phyloP scores from a whole-genome alignment of 2,329 filamentous ascomycete species.

The Scytalidium lignicola region DNA sequence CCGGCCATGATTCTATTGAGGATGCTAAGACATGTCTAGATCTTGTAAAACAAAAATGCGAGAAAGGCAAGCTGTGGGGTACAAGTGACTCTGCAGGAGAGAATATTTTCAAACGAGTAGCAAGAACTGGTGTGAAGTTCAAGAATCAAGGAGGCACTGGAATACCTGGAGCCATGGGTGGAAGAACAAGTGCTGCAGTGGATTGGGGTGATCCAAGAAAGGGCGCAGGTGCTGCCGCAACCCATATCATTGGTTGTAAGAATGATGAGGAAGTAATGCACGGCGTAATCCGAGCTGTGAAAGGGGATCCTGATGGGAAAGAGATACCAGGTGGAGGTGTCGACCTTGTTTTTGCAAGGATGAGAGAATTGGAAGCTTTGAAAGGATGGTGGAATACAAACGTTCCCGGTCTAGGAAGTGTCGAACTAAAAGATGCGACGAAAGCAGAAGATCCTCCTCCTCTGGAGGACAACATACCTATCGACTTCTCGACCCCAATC shows the following conservation, averaged over 20 bases:
- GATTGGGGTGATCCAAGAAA: slow-evolving; percentile 82
- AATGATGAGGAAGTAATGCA: slow-evolving; percentile 52
- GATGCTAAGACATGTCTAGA: slow-evolving; percentile 89
- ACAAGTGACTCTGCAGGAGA: slow-evolving; percentile 74
- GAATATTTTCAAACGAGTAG: slow-evolving; percentile 82
- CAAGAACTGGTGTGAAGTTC: slow-evolving; percentile 56
- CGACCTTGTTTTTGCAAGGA: slow-evolving; percentile 62
- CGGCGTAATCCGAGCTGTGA: slow-evolving; percentile 52
- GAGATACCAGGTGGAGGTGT: slow-evolving; percentile 56
- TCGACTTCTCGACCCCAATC: slow-evolving; percentile 13
- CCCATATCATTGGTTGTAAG: slow-evolving; percentile 50
- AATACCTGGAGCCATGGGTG: slow-evolving; percentile 45
- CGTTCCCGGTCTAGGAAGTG: slow-evolving; percentile 19
- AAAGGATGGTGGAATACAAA: slow-evolving; percentile 65
- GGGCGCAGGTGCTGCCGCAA: slow-evolving; percentile 52
- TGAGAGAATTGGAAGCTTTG: slow-evolving; percentile 59
- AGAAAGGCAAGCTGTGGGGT: slow-evolving; percentile 85
- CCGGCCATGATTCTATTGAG: slow-evolving; percentile 86
- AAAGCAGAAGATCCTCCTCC: slow-evolving; percentile 1
- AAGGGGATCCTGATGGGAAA: slow-evolving; percentile 52
- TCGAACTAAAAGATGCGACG: slow-evolving; percentile 6
- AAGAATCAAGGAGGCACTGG: slow-evolving; percentile 57
- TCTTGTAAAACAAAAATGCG: slow-evolving; percentile 91
- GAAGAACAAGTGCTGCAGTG: slow-evolving; percentile 68
- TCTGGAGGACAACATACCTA: neutral